These are phyloP conservation scores for Rhizophagus clarus DNA, from an alignment of 192 early-diverging fungal genomes.

Conservation along the genomic window DNA sequence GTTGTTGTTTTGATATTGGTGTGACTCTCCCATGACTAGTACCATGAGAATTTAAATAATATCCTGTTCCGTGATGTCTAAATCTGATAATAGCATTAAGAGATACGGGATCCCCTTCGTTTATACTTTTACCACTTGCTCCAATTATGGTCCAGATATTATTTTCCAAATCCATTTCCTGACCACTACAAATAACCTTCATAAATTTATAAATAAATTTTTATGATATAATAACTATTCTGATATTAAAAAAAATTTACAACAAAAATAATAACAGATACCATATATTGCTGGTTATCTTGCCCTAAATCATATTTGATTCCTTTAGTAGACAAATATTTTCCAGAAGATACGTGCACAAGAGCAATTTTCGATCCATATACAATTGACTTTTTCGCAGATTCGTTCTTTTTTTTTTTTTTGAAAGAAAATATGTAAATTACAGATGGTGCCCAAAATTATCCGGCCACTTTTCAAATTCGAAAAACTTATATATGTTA, in stretches of 20 bases:
- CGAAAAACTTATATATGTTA: too few species aligned
- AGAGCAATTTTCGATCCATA: slow-evolving; percentile 4
- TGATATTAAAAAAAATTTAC: background rate
- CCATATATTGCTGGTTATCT: background rate
- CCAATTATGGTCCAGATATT: background rate
- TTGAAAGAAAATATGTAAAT: too few species aligned
- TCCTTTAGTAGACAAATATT: too few species aligned
- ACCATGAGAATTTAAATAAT: background rate
- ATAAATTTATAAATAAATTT: background rate
- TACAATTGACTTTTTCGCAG: too few species aligned
- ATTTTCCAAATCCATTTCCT: background rate
- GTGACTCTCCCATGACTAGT: background rate
- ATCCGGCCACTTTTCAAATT: too few species aligned
- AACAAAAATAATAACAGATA: background rate
- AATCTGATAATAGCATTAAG: background rate
- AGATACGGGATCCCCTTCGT: background rate
- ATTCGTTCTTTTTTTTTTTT: background rate
- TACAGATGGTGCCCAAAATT: too few species aligned
- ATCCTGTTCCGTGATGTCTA: background rate
- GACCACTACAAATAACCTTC: too few species aligned
- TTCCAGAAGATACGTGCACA: background rate
- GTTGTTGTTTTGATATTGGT: too few species aligned
- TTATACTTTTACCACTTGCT: background rate
- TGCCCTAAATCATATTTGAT: background rate
- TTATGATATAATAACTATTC: background rate